phyloP scores from a whole-genome alignment of 495 filamentous ascomycete species.

The Trichocladium uniseriatum region DNA sequence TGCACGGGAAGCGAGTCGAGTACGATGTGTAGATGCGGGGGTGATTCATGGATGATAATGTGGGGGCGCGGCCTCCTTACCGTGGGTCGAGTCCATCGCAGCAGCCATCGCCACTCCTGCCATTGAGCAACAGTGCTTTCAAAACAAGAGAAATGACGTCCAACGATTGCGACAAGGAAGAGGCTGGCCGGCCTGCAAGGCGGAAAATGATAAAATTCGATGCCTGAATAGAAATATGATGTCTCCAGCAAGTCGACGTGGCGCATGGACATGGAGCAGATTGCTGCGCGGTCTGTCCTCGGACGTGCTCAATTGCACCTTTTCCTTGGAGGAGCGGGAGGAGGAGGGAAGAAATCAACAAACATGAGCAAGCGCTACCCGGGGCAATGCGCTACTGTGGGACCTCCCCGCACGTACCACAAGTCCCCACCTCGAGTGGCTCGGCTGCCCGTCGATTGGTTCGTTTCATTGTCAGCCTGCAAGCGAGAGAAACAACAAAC shows the following conservation, averaged over 20 bases:
- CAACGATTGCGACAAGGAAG: constrained; percentile 14
- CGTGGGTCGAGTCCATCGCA: constrained; percentile 27
- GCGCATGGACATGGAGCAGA: constrained; percentile 12
- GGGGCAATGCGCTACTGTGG: constrained; percentile 26
- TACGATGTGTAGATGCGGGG: not conserved
- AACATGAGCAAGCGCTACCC: constrained; percentile 26
- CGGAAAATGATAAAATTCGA: constrained; percentile 7
- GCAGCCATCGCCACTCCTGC: constrained; percentile 9
- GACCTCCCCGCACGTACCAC: constrained; percentile 22
- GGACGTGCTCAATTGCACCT: constrained; percentile 20
- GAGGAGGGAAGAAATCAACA: constrained; percentile 25
- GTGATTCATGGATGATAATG: not conserved
- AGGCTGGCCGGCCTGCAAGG: not conserved
- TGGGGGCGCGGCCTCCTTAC: constrained; percentile 15
- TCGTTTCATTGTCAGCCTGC: constrained; percentile 1
- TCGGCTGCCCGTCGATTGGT: constrained; percentile 17
- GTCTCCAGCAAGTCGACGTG: not conserved
- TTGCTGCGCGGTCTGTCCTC: constrained; percentile 9
- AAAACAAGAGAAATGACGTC: constrained; percentile 19
- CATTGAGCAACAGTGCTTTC: constrained; percentile 13
- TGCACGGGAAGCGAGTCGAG: not conserved
- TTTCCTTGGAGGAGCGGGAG: constrained; percentile 13
- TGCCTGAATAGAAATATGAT: constrained; percentile 2
- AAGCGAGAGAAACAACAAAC: constrained; percentile 11
- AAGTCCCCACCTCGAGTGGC: constrained; percentile 4